Evolutionary conservation across 2,329 filamentous ascomycete species (phyloP).

Genomic region (Magnaporthiopsis poae): DNA sequence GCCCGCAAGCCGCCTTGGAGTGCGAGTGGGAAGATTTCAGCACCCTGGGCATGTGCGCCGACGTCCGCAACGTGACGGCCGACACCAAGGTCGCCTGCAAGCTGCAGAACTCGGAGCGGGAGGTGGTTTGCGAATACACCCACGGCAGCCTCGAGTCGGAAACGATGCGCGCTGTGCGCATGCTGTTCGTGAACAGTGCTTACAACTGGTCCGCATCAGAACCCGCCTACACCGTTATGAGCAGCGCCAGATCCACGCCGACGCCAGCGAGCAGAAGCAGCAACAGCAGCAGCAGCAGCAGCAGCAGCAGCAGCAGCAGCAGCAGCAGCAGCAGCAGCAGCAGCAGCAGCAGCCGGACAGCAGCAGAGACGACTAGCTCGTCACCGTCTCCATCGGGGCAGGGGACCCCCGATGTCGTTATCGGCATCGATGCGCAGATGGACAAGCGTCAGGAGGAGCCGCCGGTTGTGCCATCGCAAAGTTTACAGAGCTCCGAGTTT

Average conservation of each 20-base stretch:
- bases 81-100: not conserved
- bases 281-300: not conserved
- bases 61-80: not conserved
- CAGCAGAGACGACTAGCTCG: not conserved
- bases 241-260: no score
- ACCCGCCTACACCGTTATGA: no score
- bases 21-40: not conserved
- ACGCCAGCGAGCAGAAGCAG: no score
- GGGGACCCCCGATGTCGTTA: not conserved
- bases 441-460: not conserved
- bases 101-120: not conserved
- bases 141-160: not conserved
- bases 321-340: no score
- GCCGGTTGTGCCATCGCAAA: not conserved
- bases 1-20: not conserved
- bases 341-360: not conserved
- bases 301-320: not conserved
- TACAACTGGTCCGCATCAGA: no score
- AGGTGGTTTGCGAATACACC: not conserved
- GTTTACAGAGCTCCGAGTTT: not conserved
- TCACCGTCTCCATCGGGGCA: not conserved
- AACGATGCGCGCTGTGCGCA: not conserved
- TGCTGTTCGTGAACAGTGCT: not conserved
- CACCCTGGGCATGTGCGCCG: not conserved
- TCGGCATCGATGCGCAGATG: not conserved